phyloP scores from a whole-genome alignment of 1,139 yeast species.

The Suhomyces taliae region DNA sequence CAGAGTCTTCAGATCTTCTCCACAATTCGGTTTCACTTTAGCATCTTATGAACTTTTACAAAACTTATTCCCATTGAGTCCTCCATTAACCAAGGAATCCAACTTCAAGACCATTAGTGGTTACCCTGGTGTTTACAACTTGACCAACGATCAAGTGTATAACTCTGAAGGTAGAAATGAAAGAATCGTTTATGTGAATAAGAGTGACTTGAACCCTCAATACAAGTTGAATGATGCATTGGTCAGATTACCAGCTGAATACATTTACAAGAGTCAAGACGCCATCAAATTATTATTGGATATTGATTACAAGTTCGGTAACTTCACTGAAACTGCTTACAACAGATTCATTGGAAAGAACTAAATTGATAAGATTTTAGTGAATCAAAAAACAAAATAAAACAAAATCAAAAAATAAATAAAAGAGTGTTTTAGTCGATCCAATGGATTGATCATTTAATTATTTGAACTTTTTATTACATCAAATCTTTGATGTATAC shows the following conservation, averaged over 20 bases:
- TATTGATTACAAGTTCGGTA: slow-evolving; percentile 61
- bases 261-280: slow-evolving; percentile 62
- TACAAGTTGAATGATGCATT: slow-evolving; percentile 34
- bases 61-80: slow-evolving; percentile 45
- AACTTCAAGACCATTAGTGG: slow-evolving; percentile 48
- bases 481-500: too few species aligned
- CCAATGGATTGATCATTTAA: neutral
- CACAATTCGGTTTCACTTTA: slow-evolving; percentile 95
- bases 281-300: slow-evolving; percentile 62
- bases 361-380: neutral
- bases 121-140: slow-evolving; percentile 49
- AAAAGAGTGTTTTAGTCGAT: too few species aligned
- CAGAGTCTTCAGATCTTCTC: slow-evolving; percentile 90
- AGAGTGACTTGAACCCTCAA: slow-evolving; percentile 15
- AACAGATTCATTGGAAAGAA: slow-evolving; percentile 42
- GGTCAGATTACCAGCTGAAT: slow-evolving; percentile 46
- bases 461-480: too few species aligned
- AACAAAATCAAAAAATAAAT: neutral
- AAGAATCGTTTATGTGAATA: slow-evolving; percentile 41
- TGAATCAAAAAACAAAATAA: neutral
- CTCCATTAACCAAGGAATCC: slow-evolving; percentile 47
- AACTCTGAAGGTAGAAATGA: slow-evolving; percentile 37
- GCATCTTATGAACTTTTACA: slow-evolving; percentile 91
- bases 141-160: slow-evolving; percentile 48
- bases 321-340: slow-evolving; percentile 54